Percentiles rank a stretch among this genome's conserved stretches.
These are phyloP conservation scores for Carex myosuroides DNA, from an alignment of 176 grass and related monocot genomes.

Conservation along the genomic window DNA sequence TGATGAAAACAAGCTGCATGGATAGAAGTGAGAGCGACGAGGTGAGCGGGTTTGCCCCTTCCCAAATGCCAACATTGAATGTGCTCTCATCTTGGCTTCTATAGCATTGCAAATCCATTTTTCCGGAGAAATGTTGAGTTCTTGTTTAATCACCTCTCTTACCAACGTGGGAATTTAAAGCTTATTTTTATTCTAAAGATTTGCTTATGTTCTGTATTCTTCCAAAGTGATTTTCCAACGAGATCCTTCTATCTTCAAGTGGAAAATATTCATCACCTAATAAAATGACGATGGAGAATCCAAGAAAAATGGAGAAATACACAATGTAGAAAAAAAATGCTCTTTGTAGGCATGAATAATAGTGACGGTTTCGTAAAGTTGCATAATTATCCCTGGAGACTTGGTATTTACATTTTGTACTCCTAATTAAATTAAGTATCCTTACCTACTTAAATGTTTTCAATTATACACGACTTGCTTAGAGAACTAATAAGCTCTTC, in stretches of 20 bases:
- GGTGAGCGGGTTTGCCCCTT: constrained; percentile 41
- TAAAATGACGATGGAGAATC: not conserved
- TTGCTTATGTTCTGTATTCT: not conserved
- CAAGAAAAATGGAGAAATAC: not conserved
- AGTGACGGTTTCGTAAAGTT: not conserved
- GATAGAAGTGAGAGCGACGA: constrained; percentile 60
- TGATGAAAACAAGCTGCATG: constrained; percentile 71
- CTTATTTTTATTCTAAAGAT: not conserved
- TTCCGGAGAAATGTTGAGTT: not conserved
- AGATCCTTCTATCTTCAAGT: not conserved
- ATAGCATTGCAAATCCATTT: constrained; percentile 22
- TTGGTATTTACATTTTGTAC: not conserved
- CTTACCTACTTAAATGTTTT: not conserved
- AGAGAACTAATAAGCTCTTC: not conserved
- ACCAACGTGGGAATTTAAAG: not conserved
- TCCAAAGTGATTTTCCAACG: not conserved
- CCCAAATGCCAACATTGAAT: constrained; percentile 20
- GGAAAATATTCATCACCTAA: not conserved
- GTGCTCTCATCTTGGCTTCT: constrained; percentile 9
- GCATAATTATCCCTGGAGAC: not conserved
- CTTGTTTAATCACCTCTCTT: not conserved
- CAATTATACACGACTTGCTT: not conserved
- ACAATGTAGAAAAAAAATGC: not conserved
- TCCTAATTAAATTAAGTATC: not conserved
- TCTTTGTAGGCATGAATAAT: not conserved